Percentiles rank a stretch among this genome's conserved stretches.
These are phyloP conservation scores for Stagonosporopsis tanaceti DNA, from an alignment of 2,329 filamentous ascomycete species.

Conservation along the genomic window DNA sequence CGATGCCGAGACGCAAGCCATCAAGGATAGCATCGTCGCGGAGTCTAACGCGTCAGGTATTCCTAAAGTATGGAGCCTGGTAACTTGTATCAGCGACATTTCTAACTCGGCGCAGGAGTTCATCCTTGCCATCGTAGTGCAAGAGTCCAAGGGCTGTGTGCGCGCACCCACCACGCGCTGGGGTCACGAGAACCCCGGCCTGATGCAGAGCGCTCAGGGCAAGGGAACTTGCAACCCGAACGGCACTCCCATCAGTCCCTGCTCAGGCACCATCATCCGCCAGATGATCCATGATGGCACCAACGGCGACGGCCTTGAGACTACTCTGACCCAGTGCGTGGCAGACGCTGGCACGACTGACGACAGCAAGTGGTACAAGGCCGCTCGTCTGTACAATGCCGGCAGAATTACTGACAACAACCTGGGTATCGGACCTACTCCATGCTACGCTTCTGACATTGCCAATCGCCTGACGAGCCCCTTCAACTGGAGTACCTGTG, in stretches of 20 bases:
- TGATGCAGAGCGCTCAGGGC: slow-evolving; percentile 56
- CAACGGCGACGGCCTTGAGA: slow-evolving; percentile 53
- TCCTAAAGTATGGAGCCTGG: slow-evolving; percentile 50
- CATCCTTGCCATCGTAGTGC: slow-evolving; percentile 56
- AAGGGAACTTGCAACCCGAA: slow-evolving; percentile 43
- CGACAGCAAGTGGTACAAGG: slow-evolving; percentile 55
- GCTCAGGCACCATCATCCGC: slow-evolving; percentile 48
- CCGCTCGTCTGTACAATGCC: slow-evolving; percentile 61
- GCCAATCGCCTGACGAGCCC: slow-evolving; percentile 57
- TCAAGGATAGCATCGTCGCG: slow-evolving; percentile 51
- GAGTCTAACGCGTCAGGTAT: slow-evolving; percentile 42
- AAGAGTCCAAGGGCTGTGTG: slow-evolving; percentile 58
- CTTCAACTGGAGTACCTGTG: slow-evolving; percentile 26
- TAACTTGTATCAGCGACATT: background rate
- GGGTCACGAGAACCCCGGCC: slow-evolving; percentile 54
- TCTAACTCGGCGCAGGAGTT: slow-evolving; percentile 40
- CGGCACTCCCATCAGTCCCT: slow-evolving; percentile 51
- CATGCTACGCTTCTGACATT: slow-evolving; percentile 61
- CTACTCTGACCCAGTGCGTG: slow-evolving; percentile 54
- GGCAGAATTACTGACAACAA: slow-evolving; percentile 50
- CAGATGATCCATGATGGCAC: slow-evolving; percentile 56
- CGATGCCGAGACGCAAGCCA: slow-evolving; percentile 47
- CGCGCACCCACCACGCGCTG: slow-evolving; percentile 55
- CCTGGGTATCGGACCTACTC: slow-evolving; percentile 53
- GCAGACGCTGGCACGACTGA: slow-evolving; percentile 38